A percentile compares a stretch with the other conserved stretches of the same genome.
phyloP scores from a whole-genome alignment of 2,329 filamentous ascomycete genomes.

The Escovopsis sp. region DNA sequence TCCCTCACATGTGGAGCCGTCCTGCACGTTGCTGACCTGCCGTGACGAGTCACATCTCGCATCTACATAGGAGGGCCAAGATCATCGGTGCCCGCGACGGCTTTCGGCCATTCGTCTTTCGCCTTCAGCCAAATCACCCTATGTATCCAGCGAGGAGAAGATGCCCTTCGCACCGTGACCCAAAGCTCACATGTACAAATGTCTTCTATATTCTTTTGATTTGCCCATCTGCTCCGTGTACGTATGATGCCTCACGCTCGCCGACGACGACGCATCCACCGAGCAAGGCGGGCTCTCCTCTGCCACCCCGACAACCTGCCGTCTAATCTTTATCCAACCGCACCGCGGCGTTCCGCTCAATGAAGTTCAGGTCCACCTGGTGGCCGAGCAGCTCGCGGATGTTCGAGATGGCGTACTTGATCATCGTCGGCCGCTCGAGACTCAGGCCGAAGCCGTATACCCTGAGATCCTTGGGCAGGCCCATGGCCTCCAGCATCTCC shows the following conservation, averaged over 20 bases:
- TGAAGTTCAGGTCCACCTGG: slow-evolving; percentile 88
- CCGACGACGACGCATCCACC: too few relatives aligned
- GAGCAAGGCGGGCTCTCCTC: neutral
- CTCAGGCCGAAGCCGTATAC: slow-evolving; percentile 91
- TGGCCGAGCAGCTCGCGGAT: slow-evolving; percentile 87
- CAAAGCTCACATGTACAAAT: neutral
- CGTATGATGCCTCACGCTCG: too few relatives aligned
- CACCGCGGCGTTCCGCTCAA: slow-evolving; percentile 82
- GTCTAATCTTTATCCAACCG: slow-evolving; percentile 67
- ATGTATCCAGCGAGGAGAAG: too few relatives aligned
- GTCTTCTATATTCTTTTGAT: neutral
- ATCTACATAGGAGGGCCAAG: too few relatives aligned
- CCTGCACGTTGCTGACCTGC: too few relatives aligned
- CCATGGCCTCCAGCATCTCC: slow-evolving; percentile 94
- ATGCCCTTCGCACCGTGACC: too few relatives aligned
- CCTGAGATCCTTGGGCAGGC: slow-evolving; percentile 75
- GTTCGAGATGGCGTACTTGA: slow-evolving; percentile 81
- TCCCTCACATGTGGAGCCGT: too few relatives aligned
- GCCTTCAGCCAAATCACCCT: too few relatives aligned
- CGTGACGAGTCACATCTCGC: too few relatives aligned
- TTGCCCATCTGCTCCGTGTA: too few relatives aligned
- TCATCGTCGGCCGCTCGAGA: slow-evolving; percentile 94
- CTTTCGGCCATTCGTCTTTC: too few relatives aligned
- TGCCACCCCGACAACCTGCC: neutral
- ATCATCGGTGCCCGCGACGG: too few relatives aligned